phyloP scores from a whole-genome alignment of 225 moss, liverwort and hornwort genomes.

The Neckera pumila region DNA sequence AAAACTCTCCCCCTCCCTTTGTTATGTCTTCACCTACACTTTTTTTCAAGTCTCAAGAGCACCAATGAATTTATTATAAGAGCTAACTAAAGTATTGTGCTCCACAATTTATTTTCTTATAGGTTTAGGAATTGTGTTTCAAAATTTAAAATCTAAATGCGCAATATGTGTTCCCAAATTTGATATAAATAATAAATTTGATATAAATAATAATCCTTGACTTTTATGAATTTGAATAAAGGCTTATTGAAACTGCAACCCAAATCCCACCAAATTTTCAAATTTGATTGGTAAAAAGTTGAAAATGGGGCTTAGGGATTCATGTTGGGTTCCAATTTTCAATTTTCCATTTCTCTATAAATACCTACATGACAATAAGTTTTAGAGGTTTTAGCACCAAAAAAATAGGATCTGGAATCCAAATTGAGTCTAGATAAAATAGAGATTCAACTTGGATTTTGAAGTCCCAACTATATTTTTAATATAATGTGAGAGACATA shows the following conservation, averaged over 20 bases:
- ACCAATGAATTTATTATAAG: background rate
- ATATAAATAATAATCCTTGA: background rate
- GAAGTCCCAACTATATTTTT: background rate
- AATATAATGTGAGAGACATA: background rate
- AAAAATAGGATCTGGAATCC: background rate
- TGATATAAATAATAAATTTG: background rate
- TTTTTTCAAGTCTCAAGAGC: background rate
- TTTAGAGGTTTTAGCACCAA: background rate
- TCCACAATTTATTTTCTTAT: background rate
- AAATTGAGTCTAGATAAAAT: background rate
- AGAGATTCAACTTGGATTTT: accelerated
- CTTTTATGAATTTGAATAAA: background rate
- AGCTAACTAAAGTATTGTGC: background rate
- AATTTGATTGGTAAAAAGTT: background rate
- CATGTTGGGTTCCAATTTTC: background rate
- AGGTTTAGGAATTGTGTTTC: background rate
- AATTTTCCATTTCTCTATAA: background rate
- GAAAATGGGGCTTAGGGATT: background rate
- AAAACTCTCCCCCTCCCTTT: accelerated
- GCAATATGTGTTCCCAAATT: background rate
- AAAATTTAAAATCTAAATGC: background rate
- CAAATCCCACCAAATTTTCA: background rate
- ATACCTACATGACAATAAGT: background rate
- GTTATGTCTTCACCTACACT: background rate
- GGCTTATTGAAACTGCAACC: accelerated